Evolutionary conservation across 495 filamentous ascomycete genomes (phyloP).

Genomic region (Hyaloscypha variabilis): DNA sequence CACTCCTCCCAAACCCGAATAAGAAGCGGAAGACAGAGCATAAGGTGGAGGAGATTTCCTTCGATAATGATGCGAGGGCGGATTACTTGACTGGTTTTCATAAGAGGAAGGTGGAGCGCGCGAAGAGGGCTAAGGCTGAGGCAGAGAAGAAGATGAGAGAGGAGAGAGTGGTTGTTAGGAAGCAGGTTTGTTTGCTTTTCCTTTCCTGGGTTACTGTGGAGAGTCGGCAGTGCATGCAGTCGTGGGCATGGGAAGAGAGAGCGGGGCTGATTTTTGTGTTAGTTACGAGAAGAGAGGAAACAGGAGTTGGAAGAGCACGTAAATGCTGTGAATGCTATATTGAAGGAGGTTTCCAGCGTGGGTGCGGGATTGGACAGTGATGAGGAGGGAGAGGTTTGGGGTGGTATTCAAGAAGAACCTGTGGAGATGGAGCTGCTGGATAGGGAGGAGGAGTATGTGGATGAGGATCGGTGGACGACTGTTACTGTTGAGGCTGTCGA

Average conservation of each 20-base stretch:
- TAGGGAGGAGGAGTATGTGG: constrained; percentile 91
- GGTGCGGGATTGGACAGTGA: constrained; percentile 62
- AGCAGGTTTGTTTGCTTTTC: constrained; percentile 57
- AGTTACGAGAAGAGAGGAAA: constrained; percentile 82
- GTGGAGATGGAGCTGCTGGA: constrained; percentile 52
- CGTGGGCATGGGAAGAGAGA: too few species aligned
- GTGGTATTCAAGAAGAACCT: constrained; percentile 52
- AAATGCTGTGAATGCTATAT: constrained; percentile 65
- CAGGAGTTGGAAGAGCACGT: constrained; percentile 80
- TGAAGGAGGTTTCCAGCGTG: constrained; percentile 38
- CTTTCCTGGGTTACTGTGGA: background rate
- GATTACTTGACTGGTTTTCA: constrained; percentile 95
- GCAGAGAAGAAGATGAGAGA: constrained; percentile 72
- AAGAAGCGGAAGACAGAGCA: constrained; percentile 67
- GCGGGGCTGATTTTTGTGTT: constrained; percentile 13
- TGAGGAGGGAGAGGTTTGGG: constrained; percentile 60
- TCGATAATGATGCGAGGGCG: constrained; percentile 74
- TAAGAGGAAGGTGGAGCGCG: constrained; percentile 86
- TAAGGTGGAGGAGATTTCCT: constrained; percentile 76
- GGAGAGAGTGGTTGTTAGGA: constrained; percentile 70
- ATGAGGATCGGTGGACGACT: constrained; percentile 93
- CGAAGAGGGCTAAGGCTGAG: constrained; percentile 79
- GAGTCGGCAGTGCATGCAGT: too few species aligned
- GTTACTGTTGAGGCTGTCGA: constrained; percentile 94
- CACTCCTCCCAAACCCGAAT: constrained; percentile 46